Evolutionary conservation across 371 early-diverging fungal species (phyloP), one percentile per base, ranked within the genome.

Genomic region (Homolaphlyctis polyrhiza): DNA sequence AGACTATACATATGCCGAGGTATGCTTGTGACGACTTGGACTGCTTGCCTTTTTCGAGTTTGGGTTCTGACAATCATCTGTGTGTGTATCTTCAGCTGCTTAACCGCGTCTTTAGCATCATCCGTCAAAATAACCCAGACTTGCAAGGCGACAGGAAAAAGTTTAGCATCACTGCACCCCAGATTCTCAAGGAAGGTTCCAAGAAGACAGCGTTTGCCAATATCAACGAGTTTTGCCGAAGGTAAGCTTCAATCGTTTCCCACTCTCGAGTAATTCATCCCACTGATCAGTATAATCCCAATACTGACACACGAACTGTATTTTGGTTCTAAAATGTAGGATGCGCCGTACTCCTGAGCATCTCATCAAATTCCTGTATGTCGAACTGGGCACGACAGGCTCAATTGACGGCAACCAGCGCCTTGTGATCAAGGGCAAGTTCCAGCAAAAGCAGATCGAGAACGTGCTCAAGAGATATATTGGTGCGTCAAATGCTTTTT

Each of bases 381-480:
- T 96, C 49, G 99, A 99, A 86, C 86, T 99, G 89, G 97, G 98
- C 79, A 96, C 98, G 18, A 91, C 87, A 39, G 99, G 99, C 45
- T 96, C 99, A 28, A 86, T 98, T 57, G 99, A 99, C 75, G 92
- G 94, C 64, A 85, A 85, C 54, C 92, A 94, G 71, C 88, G 96
- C 39, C 78, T 99, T 61, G 83, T 98, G 49, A 95, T 99, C 79
- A 95, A 96, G 87, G 99, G 99, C 61, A 88, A 91, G 62, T 99
- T 96, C 91, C 93, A 95, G 78, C 98, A 95, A 78, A 95, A 95
- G 83, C 98, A 99, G 78, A 94, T 99, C 57, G 99, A 99, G 79
- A 95, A 91, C 64, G 94, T 99, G 54, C 78, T 99, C 65, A 94
- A 97, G 77, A 90, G 91, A 58, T 99, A 99, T 75, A 99, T 99